Conservation (phyloP, 169 alveolate genomes). For the Miamiensis avidus region DNA sequence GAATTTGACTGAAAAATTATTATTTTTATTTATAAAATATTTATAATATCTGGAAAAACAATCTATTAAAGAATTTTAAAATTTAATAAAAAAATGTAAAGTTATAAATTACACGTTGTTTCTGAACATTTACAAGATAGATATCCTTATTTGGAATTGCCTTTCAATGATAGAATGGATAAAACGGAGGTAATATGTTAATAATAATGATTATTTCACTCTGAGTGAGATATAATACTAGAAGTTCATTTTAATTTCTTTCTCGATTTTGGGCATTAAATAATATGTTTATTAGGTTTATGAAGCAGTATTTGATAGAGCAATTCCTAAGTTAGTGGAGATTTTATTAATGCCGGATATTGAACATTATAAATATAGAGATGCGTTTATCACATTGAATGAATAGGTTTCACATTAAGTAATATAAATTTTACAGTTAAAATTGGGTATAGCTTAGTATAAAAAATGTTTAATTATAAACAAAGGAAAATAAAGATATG, state of each 20-base stretch:
- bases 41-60: no score
- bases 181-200: conserved; percentile 33
- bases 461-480: no score
- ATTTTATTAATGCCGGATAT: conserved; percentile 50
- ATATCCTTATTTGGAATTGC: conserved; percentile 65
- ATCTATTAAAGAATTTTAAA: no score
- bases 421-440: no score
- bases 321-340: conserved; percentile 61
- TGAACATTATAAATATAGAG: conserved; percentile 56
- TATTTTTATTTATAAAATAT: no score
- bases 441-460: no score
- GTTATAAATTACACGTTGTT: conserved; percentile 63
- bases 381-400: conserved; percentile 67
- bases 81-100: conserved; percentile 34
- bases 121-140: conserved; percentile 57
- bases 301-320: conserved; percentile 70
- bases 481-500: conserved; percentile 40
- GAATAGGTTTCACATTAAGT: conserved; percentile 63
- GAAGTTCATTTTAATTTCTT: no score
- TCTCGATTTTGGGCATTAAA: no score
- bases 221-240: no score
- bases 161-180: conserved; percentile 46
- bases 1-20: not conserved
- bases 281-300: conserved; percentile 23
- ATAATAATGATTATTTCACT: no score